Evolutionary conservation across 768 basidiomycete genomes (phyloP).

Genomic region (Paxillus rubicundulus): DNA sequence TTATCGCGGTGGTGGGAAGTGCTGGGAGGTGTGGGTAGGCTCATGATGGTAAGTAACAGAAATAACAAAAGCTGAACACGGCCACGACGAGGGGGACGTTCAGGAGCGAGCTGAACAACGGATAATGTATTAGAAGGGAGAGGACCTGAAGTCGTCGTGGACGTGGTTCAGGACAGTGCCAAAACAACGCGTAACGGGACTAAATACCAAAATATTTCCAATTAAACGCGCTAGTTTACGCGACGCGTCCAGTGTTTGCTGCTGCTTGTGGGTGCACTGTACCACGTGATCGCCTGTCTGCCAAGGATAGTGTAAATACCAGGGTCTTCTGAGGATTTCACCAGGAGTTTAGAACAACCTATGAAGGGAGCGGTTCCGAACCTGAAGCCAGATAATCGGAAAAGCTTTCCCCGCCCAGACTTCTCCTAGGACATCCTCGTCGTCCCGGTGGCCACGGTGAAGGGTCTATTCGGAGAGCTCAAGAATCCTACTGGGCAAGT

Average conservation of each 20-base stretch:
- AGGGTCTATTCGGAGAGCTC: neutral
- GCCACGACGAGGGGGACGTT: constrained; percentile 14
- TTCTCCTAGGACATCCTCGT: neutral
- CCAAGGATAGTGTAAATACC: no score
- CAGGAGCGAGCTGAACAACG: neutral
- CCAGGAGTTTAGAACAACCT: no score
- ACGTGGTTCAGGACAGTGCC: constrained; percentile 12
- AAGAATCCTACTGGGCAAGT: neutral
- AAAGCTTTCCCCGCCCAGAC: neutral
- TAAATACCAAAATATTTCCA: constrained; percentile 30
- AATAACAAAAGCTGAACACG: constrained; percentile 4
- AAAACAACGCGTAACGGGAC: constrained; percentile 4
- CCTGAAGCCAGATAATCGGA: neutral
- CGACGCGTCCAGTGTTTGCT: constrained; percentile 38
- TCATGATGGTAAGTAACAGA: constrained; percentile 23
- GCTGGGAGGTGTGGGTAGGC: constrained; percentile 62
- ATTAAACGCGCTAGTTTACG: constrained; percentile 42
- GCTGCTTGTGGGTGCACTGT: constrained; percentile 8
- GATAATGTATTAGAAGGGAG: constrained; percentile 4
- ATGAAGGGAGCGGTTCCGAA: no score
- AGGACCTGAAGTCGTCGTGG: constrained; percentile 13
- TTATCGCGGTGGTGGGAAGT: constrained; percentile 58
- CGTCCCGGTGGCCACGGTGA: constrained; percentile 1
- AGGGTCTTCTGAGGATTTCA: no score
- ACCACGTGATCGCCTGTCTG: constrained; percentile 15